These are phyloP conservation scores for Solanum pinnatisectum DNA, from an alignment of 257 asterid genomes.

Conservation along the genomic window DNA sequence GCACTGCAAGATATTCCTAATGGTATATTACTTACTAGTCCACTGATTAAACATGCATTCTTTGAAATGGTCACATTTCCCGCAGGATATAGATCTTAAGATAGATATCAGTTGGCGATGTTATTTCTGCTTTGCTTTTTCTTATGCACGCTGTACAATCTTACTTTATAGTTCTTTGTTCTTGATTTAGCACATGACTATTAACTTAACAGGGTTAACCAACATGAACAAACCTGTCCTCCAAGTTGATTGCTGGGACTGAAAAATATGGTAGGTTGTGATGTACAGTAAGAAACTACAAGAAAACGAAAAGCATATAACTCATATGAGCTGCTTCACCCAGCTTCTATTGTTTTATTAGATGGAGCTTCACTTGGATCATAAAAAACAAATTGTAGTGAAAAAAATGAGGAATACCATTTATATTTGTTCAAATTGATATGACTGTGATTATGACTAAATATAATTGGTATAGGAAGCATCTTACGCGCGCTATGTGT, in stretches of 20 bases:
- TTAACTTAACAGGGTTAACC: neutral
- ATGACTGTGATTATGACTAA: neutral
- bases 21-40: conserved; percentile 32
- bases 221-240: neutral
- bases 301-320: neutral
- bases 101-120: neutral
- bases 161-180: neutral
- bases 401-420: neutral
- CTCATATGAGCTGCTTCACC: neutral
- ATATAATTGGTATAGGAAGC: neutral
- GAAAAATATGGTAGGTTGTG: neutral
- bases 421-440: neutral
- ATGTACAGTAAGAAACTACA: neutral
- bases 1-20: conserved; percentile 87
- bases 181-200: neutral
- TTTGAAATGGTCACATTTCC: neutral
- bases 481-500: neutral
- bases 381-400: neutral
- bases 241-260: neutral
- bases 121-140: neutral
- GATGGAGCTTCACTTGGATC: neutral
- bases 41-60: neutral
- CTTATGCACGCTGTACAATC: neutral
- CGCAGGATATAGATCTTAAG: neutral
- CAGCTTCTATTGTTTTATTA: neutral